Evolutionary conservation across 495 filamentous ascomycete genomes (phyloP), one percentile per base, ranked within the genome.

Genomic region (Penicillium soppii): DNA sequence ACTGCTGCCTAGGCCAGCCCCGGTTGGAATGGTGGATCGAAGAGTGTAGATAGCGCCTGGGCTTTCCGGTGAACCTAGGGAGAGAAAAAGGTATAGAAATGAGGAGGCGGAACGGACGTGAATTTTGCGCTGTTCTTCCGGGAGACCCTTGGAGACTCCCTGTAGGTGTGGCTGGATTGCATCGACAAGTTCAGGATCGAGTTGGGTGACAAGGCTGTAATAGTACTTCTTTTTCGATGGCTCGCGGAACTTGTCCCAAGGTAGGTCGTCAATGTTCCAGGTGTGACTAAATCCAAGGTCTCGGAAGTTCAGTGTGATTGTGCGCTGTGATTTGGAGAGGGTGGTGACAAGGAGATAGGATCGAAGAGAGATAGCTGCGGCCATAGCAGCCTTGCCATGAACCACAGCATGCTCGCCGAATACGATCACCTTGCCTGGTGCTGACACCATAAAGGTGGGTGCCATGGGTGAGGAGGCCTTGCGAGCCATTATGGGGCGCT

Each of bases 371-470:
- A 98, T 90, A 13, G 94, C 85, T 16, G 92, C 94, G 33, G 94
- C 94, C 69, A 98, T 90, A 45, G 94, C 92, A 42, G 91, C 85
- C 83, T 96, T 96, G 63, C 94, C 94, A 62, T 98, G 82, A 8
- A 98, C 94, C 2, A 96, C 94, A 9, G 94, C 89, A 74, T 98
- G 94, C 66, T 98, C 94, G 46, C 94, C 94, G 69, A 88, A 96
- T 15, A 96, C 89, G 65, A 98, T 97, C 60, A 95, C 92, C 69
- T 98, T 98, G 26, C 92, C 94, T 10, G 94, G 94, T 12, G 94
- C 92, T 6, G 94, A 97, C 47, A 96, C 92, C 88, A 97, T 95
- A 57, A 97, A 98, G 37, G 92, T 74, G 5, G 92, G 91, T 73
- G 91, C 80, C 75, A 81, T 72, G 0, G 77, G 75, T 8, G 76